phyloP scores from a whole-genome alignment of 176 grass and related monocot genomes.

The Olyra latifolia region DNA sequence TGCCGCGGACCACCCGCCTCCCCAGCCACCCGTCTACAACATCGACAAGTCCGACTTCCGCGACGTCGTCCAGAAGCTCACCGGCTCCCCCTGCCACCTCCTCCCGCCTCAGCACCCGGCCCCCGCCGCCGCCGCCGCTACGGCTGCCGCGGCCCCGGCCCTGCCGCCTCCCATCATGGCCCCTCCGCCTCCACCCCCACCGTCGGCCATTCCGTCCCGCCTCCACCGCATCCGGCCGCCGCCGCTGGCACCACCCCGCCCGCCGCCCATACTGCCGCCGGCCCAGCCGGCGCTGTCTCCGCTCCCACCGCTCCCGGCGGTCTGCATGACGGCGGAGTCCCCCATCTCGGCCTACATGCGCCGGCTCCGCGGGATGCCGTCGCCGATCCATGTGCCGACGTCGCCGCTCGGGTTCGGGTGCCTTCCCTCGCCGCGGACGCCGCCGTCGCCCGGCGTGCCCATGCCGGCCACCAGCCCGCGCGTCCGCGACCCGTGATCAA shows the following conservation, averaged over 20 bases:
- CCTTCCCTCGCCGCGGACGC: conserved; percentile 73
- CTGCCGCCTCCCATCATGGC: conserved; percentile 15
- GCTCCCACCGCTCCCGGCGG: conserved; percentile 71
- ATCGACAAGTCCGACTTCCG: conserved; percentile 97
- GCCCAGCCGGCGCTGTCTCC: conserved; percentile 54
- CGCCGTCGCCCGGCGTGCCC: conserved; percentile 73
- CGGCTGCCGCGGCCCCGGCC: conserved; percentile 3
- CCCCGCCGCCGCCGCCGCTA: background rate
- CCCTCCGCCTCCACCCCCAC: conserved; percentile 22
- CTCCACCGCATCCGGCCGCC: conserved; percentile 52
- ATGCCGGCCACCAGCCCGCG: conserved; percentile 70
- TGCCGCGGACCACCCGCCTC: conserved; percentile 49
- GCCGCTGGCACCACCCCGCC: conserved; percentile 46
- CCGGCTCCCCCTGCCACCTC: conserved; percentile 67
- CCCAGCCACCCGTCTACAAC: conserved; percentile 86
- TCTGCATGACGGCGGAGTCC: conserved; percentile 81
- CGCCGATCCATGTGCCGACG: conserved; percentile 50
- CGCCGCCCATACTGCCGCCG: conserved; percentile 44
- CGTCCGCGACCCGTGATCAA: conserved; percentile 50
- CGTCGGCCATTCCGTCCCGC: conserved; percentile 34
- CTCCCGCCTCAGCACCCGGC: conserved; percentile 28
- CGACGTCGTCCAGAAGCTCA: conserved; percentile 92
- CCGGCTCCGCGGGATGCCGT: conserved; percentile 56
- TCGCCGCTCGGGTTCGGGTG: conserved; percentile 84
- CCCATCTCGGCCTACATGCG: conserved; percentile 99